Conservation (phyloP, 345 rosid species). For the Mercurialis annua region DNA sequence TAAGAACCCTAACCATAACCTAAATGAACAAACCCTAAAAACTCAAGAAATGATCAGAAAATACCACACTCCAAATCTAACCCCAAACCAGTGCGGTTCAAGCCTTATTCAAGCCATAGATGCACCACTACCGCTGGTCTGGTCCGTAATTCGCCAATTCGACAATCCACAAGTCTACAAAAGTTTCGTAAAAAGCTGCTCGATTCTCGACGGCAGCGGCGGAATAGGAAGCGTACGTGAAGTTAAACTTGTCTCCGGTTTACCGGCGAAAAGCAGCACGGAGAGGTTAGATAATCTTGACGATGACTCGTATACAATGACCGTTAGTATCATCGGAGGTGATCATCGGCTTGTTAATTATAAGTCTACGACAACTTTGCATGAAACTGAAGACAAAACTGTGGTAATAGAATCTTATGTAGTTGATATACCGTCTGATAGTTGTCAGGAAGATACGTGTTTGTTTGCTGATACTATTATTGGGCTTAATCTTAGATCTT, state of each 20-base stretch:
- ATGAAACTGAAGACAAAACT: constrained; percentile 6
- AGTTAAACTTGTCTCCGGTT: constrained; percentile 13
- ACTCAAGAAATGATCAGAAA: constrained; percentile 5
- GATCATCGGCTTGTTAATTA: constrained; percentile 19
- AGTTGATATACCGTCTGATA: constrained; percentile 18
- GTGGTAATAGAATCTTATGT: constrained; percentile 19
- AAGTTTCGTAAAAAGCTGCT: constrained; percentile 11
- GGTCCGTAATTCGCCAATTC: constrained; percentile 21
- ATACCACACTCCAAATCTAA: not conserved
- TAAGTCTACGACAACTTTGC: constrained; percentile 12
- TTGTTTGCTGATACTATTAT: constrained; percentile 20
- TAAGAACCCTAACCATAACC: not conserved
- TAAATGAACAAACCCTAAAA: not conserved
- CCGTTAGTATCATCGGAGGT: constrained; percentile 16
- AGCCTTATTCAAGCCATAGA: constrained; percentile 8
- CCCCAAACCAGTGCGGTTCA: constrained; percentile 11
- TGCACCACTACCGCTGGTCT: constrained; percentile 13
- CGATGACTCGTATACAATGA: constrained; percentile 11
- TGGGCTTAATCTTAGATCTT: constrained; percentile 8
- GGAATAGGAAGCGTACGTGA: constrained; percentile 15
- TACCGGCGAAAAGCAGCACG: constrained; percentile 7
- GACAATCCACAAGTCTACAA: constrained; percentile 19
- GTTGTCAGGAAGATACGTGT: constrained; percentile 19
- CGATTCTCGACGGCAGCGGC: constrained; percentile 10
- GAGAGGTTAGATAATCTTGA: constrained; percentile 23